Percentiles rank a stretch among this genome's conserved stretches.
phyloP scores from a whole-genome alignment of 768 basidiomycete genomes.

The Russula virescens region DNA sequence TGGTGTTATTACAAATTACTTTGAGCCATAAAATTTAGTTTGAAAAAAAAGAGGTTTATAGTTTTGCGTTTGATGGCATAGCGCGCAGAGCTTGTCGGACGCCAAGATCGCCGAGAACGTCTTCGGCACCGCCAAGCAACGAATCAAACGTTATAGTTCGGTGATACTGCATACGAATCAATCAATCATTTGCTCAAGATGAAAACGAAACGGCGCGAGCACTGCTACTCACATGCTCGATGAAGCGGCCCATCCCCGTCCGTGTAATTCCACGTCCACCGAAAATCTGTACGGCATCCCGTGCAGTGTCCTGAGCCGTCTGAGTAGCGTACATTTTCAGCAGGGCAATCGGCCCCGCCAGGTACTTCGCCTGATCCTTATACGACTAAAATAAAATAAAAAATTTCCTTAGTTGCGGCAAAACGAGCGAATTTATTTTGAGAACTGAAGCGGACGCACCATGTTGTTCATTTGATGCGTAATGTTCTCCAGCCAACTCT shows the following conservation, averaged over 20 bases:
- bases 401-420: slow-evolving; percentile 12
- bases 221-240: slow-evolving; percentile 55
- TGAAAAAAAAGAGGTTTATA: slow-evolving; percentile 1
- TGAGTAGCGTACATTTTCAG: slow-evolving; percentile 75
- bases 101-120: slow-evolving; percentile 72
- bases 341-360: slow-evolving; percentile 77
- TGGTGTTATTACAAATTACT: neutral
- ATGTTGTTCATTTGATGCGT: slow-evolving; percentile 88
- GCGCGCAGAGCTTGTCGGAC: slow-evolving; percentile 65
- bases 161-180: slow-evolving; percentile 32
- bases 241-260: slow-evolving; percentile 71
- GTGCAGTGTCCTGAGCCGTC: slow-evolving; percentile 71
- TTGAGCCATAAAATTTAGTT: neutral
- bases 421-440: slow-evolving; percentile 24
- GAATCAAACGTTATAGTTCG: slow-evolving; percentile 39
- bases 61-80: slow-evolving; percentile 42
- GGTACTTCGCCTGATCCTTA: slow-evolving; percentile 61
- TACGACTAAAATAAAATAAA: no score
- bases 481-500: slow-evolving; percentile 82
- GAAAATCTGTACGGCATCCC: slow-evolving; percentile 81
- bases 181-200: neutral
- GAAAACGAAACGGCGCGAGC: neutral
- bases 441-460: slow-evolving; percentile 36
- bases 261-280: slow-evolving; percentile 82
- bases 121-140: slow-evolving; percentile 50